These are phyloP conservation scores for Talaromyces piceae DNA, from an alignment of 2,329 filamentous ascomycete species.

Conservation along the genomic window DNA sequence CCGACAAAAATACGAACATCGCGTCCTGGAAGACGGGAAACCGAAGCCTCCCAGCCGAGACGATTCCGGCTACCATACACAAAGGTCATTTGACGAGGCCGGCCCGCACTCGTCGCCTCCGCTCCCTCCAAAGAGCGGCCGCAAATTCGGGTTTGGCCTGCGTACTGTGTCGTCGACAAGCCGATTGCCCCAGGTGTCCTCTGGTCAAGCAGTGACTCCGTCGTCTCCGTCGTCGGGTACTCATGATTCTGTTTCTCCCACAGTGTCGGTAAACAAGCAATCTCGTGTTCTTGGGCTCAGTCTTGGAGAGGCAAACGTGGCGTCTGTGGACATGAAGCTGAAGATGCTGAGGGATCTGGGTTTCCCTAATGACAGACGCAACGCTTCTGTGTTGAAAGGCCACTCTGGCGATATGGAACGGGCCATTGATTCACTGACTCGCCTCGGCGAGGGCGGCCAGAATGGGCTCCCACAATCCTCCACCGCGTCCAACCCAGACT, in stretches of 20 bases:
- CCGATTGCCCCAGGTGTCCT: slow-evolving; percentile 49
- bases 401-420: slow-evolving; percentile 78
- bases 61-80: slow-evolving; percentile 46
- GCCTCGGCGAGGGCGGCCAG: slow-evolving; percentile 64
- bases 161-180: slow-evolving; percentile 65
- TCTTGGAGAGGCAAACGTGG: slow-evolving; percentile 41
- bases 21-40: slow-evolving; percentile 43
- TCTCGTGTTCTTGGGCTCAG: slow-evolving; percentile 58
- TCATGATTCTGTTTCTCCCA: slow-evolving; percentile 19
- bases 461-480: slow-evolving; percentile 49
- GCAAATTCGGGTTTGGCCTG: slow-evolving; percentile 57
- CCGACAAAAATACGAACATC: slow-evolving; percentile 80
- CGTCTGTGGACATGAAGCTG: slow-evolving; percentile 65
- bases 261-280: slow-evolving; percentile 21
- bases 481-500: slow-evolving; percentile 17
- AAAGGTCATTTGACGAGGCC: slow-evolving; percentile 47
- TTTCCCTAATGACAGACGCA: slow-evolving; percentile 75
- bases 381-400: slow-evolving; percentile 71
- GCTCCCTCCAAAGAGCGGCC: slow-evolving; percentile 53
- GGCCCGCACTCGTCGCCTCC: slow-evolving; percentile 29
- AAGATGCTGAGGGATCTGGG: slow-evolving; percentile 79
- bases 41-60: slow-evolving; percentile 43
- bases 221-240: slow-evolving; percentile 15
- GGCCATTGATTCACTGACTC: slow-evolving; percentile 75
- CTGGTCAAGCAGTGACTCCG: slow-evolving; percentile 18